Conservation (phyloP, 179 eudicot species). For the Beta corolliflora region DNA sequence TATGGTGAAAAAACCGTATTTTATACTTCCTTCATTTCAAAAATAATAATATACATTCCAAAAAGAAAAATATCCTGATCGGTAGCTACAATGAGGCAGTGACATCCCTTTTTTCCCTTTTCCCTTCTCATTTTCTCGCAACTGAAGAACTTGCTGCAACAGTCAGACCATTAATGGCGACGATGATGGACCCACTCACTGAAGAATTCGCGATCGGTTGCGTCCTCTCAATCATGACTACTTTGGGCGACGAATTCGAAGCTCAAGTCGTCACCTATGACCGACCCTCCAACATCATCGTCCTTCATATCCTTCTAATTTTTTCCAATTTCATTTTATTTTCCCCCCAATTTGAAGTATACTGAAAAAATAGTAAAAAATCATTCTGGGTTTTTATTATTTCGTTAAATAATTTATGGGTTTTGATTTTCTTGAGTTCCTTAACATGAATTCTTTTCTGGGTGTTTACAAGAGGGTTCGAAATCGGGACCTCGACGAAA, state of each 20-base stretch:
- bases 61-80: too few species aligned
- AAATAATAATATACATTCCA: too few species aligned
- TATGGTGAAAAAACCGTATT: too few species aligned
- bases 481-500: slow-evolving; percentile 69
- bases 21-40: too few species aligned
- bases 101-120: neutral
- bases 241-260: slow-evolving; percentile 84
- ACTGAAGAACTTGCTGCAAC: too few species aligned
- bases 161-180: slow-evolving; percentile 23
- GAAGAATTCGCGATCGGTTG: slow-evolving; percentile 80
- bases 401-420: neutral
- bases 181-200: slow-evolving; percentile 33
- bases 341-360: neutral
- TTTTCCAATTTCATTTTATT: neutral
- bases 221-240: slow-evolving; percentile 76
- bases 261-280: slow-evolving; percentile 83
- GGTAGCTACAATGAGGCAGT: too few species aligned
- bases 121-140: neutral
- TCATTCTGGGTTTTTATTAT: too few species aligned
- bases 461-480: slow-evolving; percentile 74
- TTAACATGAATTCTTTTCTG: slow-evolving; percentile 37
- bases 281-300: slow-evolving; percentile 73
- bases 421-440: slow-evolving; percentile 28
- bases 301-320: slow-evolving; percentile 78
- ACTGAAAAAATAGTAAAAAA: too few species aligned